Base-by-base conservation (phyloP, 176 grass and related monocot genomes). In the Puya raimondii region DNA sequence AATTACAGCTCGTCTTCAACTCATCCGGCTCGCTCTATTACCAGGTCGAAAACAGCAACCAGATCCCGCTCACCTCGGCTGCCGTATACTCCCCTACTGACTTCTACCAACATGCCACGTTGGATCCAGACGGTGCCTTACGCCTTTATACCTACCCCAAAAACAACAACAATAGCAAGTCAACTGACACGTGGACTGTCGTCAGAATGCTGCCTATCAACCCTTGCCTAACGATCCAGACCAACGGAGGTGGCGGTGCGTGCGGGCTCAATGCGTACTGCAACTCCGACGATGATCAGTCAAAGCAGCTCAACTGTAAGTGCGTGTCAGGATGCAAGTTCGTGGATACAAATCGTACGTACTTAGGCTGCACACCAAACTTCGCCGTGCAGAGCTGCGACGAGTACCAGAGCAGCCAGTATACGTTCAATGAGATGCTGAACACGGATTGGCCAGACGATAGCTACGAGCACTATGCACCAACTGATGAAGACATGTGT, bases 91-190 rank as follows among this genome's bases (percentile, higher is more conserved):
- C 80, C 4, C 48, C 69, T 4, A 4, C 11, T 20, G 7, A 67
- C 23, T 77, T 53, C 26, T 77, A 66, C 59, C 72, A 83, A 29
- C 64, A 61, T 26, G 77, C 72, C 9, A 88, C 76, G 15, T 53
- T 88, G 20, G 85, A 88, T 53, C 73, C 71, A 16, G 73, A 88
- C 10, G 85, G 80, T 1, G 47, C 83, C 47, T 77, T 83, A 10
- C 76, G 76, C 10, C 23, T 76, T 13, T 88, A 88, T 4, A 11
- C 70, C 21, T 74, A 77, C 25, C 67, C 68, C 2, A 88, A 76
- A 27, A 77, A 65, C 33, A 42, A 42, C 33, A 42, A 42, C 33
- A 42, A 42, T 42, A 7, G 33, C 33, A 7, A 7, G 14, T n/a
- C 16, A 1, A 58, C 6, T 16, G 9, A 58, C 2, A 17, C 16